Base-by-base conservation (phyloP, 2,329 filamentous ascomycete species). In the Pleomassaria siparia region DNA sequence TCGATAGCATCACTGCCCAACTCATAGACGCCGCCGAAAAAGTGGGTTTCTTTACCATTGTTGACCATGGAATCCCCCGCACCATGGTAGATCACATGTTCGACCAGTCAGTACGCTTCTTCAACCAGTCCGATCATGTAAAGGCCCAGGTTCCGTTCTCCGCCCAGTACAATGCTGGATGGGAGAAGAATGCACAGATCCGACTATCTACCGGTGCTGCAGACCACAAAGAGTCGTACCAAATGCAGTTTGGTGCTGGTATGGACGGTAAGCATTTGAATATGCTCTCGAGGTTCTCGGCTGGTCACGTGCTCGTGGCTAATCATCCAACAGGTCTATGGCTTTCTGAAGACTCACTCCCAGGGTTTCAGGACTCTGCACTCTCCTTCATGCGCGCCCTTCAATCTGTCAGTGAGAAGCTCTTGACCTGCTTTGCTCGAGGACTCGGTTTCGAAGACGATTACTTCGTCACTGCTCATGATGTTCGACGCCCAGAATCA, bases 161-260 rank as follows among this genome's bases (percentile, higher is more conserved):
- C 35, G 69, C 69, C 5, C 72, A 60, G 39, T 46, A 76, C 49
- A 85, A 85, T 53, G 77, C 79, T 1, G 82, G 82, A 7, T 85
- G 82, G 81, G 82, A 85, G 69, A 80, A 80, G 62, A 76, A 74
- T 51, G 72, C 76, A 7, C 82, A 85, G 56, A 69, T 85, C 35
- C 75, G 82, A 11, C 81, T 81, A 1, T 83, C 79, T 2, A 85
- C 82, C 0, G 82, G 82, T 10, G 70, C 72, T 1, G 73, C 78
- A 1, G 82, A 86, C 63, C 75, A 74, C 41, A 85, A 85, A 56
- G 82, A 85, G 63, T 81, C 77, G 10, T 83, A 84, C 59, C 82
- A 85, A 62, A 70, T 85, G 64, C 82, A 85, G 58, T 84, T 82
- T 51, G 80, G 82, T n/a, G 70, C 71, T 41, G 76, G 74, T 47